Conservation (phyloP, 2,329 filamentous ascomycete genomes). For the Colletotrichum magnum region DNA sequence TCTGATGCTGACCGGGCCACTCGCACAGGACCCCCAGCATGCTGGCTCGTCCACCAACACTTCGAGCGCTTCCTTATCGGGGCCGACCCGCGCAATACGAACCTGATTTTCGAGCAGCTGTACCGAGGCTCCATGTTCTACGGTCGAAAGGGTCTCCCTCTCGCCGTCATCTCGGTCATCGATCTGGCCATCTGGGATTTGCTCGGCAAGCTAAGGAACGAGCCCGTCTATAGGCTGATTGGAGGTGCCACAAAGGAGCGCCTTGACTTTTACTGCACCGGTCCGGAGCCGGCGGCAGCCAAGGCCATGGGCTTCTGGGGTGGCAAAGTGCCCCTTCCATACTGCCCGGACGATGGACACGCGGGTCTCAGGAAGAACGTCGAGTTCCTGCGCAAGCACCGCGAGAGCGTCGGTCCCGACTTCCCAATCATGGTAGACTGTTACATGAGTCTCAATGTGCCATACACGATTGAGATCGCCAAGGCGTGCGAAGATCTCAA, state of each 20-base stretch:
- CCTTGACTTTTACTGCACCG: slow-evolving; percentile 95
- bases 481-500: slow-evolving; percentile 86
- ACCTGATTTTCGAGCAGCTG: slow-evolving; percentile 96
- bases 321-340: slow-evolving; percentile 90
- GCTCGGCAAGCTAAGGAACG: slow-evolving; percentile 89
- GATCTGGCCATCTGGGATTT: slow-evolving; percentile 95
- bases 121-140: slow-evolving; percentile 98
- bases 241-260: slow-evolving; percentile 89
- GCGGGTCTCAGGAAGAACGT: slow-evolving; percentile 89
- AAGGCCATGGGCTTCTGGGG: slow-evolving; percentile 92
- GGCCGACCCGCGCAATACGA: slow-evolving; percentile 90
- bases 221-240: slow-evolving; percentile 95
- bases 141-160: slow-evolving; percentile 89
- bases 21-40: slow-evolving; percentile 80
- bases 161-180: slow-evolving; percentile 94
- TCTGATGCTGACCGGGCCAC: not conserved
- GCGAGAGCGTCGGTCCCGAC: slow-evolving; percentile 87
- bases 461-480: slow-evolving; percentile 92
- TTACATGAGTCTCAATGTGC: slow-evolving; percentile 95
- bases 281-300: slow-evolving; percentile 84
- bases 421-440: slow-evolving; percentile 97
- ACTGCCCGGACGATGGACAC: slow-evolving; percentile 88
- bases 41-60: slow-evolving; percentile 94
- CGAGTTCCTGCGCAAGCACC: slow-evolving; percentile 87
- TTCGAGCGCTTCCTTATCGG: slow-evolving; percentile 93